Base-by-base conservation (phyloP, 2,329 filamentous ascomycete genomes). In the Pezicula neosporulosa region DNA sequence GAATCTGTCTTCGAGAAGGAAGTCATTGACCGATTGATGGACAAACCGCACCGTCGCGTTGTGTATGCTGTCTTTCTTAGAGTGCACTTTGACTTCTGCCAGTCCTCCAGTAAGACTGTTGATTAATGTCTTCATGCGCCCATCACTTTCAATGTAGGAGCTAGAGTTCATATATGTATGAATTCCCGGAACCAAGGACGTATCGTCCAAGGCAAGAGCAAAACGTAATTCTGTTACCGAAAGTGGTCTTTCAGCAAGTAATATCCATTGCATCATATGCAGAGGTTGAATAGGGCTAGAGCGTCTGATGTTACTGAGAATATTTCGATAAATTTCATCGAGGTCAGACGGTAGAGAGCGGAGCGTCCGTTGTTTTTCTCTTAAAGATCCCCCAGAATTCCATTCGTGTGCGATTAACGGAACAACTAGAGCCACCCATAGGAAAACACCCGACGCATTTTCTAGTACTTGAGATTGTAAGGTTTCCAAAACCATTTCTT, bases 11-110 rank as follows among this genome's bases (percentile, higher is more conserved):
- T 21, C 5, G 21, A 21, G 5, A 21, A 21, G 21, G 21, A 21
- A 21, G 21, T 21, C 21, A 21, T 21, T 21, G 3, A 21, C 21
- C 21, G 21, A 21, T 21, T 69, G 66, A 45, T 71, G 66, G 38
- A 70, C 68, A 37, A 70, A 73, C 52, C 73, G 73, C 2, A 72
- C 66, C 0, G 56, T 66, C 2, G 2, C 2, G 2, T 3, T 35
- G 0, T 5, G 24, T 12, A 12, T 27, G 7, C 16, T 30, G 28
- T 33, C 16, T 6, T 37, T 2, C 8, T 9, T 7, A 12, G 28
- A 30, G 10, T 30, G 28, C 9, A 7, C 3, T 27, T 21, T 47
- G 5, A 57, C 46, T 18, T 60, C 57, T 1, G 55, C 60, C 16
- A 63, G 33, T 0, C 60, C 60, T n/a, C 59, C 59, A 2, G 56